Conservation (phyloP, 768 basidiomycete species). For the Multifurca ochricompacta region DNA sequence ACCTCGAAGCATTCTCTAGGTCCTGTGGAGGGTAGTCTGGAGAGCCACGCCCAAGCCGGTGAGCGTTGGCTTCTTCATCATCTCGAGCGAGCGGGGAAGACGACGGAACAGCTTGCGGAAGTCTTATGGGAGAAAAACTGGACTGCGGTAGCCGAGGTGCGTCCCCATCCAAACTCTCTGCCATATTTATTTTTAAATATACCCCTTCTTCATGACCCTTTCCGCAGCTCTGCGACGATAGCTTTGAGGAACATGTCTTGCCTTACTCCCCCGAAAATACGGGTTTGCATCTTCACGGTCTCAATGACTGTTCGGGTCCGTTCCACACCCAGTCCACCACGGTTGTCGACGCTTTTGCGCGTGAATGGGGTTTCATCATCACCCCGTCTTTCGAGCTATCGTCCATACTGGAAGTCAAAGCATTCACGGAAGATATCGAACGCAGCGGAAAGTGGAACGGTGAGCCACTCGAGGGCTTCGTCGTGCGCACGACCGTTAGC, state of each 20-base stretch:
- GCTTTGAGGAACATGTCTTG: constrained; percentile 95
- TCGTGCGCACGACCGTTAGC: constrained; percentile 70
- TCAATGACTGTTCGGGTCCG: constrained; percentile 59
- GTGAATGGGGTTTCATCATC: constrained; percentile 85
- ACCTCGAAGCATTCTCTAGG: constrained; percentile 94
- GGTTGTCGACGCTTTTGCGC: constrained; percentile 70
- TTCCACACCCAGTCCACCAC: constrained; percentile 67
- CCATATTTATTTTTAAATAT: neutral
- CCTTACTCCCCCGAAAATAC: constrained; percentile 73
- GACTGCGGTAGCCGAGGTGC: constrained; percentile 89
- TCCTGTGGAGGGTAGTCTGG: constrained; percentile 30
- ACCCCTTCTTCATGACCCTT: neutral
- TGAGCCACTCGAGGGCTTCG: constrained; percentile 87
- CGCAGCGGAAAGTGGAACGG: constrained; percentile 72
- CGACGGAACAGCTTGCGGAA: constrained; percentile 65
- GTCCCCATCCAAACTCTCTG: constrained; percentile 20
- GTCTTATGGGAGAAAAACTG: constrained; percentile 73
- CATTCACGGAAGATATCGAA: constrained; percentile 63
- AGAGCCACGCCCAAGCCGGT: constrained; percentile 77
- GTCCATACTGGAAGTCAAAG: constrained; percentile 56
- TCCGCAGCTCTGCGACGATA: constrained; percentile 95
- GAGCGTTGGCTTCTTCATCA: constrained; percentile 77
- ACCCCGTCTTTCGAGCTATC: constrained; percentile 55
- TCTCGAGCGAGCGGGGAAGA: constrained; percentile 49
- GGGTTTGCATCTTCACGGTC: constrained; percentile 88